Base-by-base conservation (phyloP, 306 rosid genomes). In the Trifolium fragiferum region DNA sequence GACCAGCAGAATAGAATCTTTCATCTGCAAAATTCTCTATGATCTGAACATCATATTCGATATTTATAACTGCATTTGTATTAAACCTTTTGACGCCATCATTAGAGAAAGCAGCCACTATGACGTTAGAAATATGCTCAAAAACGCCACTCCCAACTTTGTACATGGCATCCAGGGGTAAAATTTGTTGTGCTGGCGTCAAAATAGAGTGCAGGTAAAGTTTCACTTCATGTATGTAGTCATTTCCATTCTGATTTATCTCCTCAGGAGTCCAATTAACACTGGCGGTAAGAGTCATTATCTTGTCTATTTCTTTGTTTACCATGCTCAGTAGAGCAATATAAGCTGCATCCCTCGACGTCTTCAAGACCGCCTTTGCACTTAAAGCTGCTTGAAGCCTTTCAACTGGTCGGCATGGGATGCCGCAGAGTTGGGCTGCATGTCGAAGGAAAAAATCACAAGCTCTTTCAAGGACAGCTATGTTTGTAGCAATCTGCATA, bases 401-500 rank as follows among this genome's bases (percentile, higher is more conserved):
- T 78, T 82, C 97, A 59, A 84, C 86, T 8, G 89, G 50, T 40
- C 91, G 92, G 25, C 70, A 73, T 0, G 92, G 97, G 71, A 86
- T 78, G 69, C 96, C 97, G 77, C 95, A 88, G 19, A 88, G 86
- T 79, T 92, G 95, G 18, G 95, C 95, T 2, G 93, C 90, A 37
- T 90, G 79, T 30, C 83, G 78, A 57, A 94, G 79, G 83, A 94
- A 94, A 81, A 81, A 94, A 76, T 86, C 90, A 70, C 97, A 92
- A 61, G 97, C 95, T 82, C 92, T 87, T 89, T 94, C 99, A 6
- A 94, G 85, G 72, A 85, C 89, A 32, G 96, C 74, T 79, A 89
- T 84, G 84, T 94, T 94, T 35, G 99, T 88, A 72, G 95, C 87
- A 54, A 94, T 84, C 87, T 94, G 99, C 99, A 94, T 92, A 70